Base-by-base conservation (phyloP, 1,139 yeast genomes). In the Candida sojae region DNA sequence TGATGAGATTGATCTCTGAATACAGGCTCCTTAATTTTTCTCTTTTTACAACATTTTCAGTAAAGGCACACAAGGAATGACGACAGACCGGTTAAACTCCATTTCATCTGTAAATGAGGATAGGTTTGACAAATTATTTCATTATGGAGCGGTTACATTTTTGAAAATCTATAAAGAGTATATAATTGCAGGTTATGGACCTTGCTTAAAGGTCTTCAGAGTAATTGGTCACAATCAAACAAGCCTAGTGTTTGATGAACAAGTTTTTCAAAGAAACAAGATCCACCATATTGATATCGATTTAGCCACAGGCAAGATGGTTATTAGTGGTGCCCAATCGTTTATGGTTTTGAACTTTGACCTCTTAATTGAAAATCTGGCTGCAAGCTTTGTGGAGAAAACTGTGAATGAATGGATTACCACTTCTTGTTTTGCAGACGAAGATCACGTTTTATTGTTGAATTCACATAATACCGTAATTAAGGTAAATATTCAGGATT, bases 381-480 rank as follows among this genome's bases (percentile, higher is more conserved):
- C 39, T 1, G 26, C 35, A 17, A 33, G 43, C 6, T 44, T 55
- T 12, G 54, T 61, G 3, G 91, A 87, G 56, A 70, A 71, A 48
- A 76, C 79, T 35, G 68, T 82, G 39, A 80, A 82, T 49, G 97
- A 91, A 64, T 91, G 97, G 97, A 83, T 92, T 50, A 75, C 83
- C 33, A 68, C 83, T 25, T 78, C 81, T 12, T 83, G 76, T 45
- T 84, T 87, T 55, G 52, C 62, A 26, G 65, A 72, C 44, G 67
- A 66, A 0, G 53, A 62, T 2, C 61, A 68, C 2, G 57, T 79
- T 0, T 80, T 80, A 55, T 59, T 89, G 25, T 73, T 91, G 48
- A 89, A 92, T 0, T 89, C 97, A 1, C 97, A 92, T 62, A 92
- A 93, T 61, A 77, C 80, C 36, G 80, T 93, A 1, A 66, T 83